A percentile compares a stretch with the other conserved stretches of the same genome.
These are phyloP conservation scores for Claviceps spartinae DNA, from an alignment of 2,329 filamentous ascomycete genomes.

Conservation along the genomic window DNA sequence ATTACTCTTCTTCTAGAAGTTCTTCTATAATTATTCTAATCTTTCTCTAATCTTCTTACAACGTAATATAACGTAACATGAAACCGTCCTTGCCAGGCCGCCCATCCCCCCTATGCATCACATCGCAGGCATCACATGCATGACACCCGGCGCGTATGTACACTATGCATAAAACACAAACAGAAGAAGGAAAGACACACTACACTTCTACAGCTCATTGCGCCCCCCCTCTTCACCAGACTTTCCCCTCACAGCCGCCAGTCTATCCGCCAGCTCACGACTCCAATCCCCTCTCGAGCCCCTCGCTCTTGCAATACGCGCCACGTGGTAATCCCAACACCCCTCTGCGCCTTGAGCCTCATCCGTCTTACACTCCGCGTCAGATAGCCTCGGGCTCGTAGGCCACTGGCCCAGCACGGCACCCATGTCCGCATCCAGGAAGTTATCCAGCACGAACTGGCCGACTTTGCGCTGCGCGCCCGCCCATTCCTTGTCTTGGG, in stretches of 20 bases:
- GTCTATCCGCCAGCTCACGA: conserved; percentile 23
- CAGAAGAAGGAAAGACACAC: neutral
- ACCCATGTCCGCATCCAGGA: conserved; percentile 52
- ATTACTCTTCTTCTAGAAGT: too few relatives aligned
- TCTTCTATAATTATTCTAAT: too few relatives aligned
- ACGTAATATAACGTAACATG: too few relatives aligned
- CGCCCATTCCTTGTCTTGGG: conserved; percentile 33
- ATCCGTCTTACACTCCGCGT: conserved; percentile 22
- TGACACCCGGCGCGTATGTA: too few relatives aligned
- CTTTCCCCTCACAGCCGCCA: conserved; percentile 19
- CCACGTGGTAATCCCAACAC: conserved; percentile 45
- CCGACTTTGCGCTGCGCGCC: conserved; percentile 39
- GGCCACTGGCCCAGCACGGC: conserved; percentile 46
- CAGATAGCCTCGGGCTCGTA: conserved; percentile 17
- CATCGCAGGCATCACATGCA: too few relatives aligned
- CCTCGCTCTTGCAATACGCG: conserved; percentile 24
- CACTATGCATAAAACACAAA: neutral
- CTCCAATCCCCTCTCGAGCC: conserved; percentile 31
- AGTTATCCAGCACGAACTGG: conserved; percentile 48
- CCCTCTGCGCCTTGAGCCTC: conserved; percentile 28
- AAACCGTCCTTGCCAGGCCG: too few relatives aligned
- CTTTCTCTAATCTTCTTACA: too few relatives aligned
- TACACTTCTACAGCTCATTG: conserved; percentile 20
- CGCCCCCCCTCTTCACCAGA: conserved; percentile 10
- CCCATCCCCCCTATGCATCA: too few relatives aligned